Conservation (phyloP, 495 filamentous ascomycete species). For the Trypethelium eluteriae region DNA sequence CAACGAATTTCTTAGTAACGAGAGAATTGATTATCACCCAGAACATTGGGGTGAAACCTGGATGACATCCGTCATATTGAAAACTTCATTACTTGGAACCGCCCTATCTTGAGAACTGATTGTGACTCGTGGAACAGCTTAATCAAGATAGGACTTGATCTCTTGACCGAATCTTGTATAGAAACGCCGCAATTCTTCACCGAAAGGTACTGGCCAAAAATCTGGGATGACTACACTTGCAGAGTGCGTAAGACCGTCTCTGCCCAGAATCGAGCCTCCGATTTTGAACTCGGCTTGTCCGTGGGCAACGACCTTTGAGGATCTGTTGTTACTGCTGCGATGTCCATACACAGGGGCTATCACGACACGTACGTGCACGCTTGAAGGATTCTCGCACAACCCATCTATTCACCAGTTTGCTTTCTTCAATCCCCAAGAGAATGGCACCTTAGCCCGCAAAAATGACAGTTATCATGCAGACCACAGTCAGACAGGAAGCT, state of each 20-base stretch:
- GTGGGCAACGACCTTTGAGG: conserved; percentile 56
- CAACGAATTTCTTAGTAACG: no score
- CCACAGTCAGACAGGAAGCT: conserved; percentile 27
- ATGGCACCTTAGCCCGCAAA: background rate
- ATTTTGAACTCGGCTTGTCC: conserved; percentile 64
- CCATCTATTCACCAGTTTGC: conserved; percentile 37
- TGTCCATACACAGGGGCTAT: conserved; percentile 58
- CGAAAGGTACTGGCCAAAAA: no score
- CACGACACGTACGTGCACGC: conserved; percentile 58
- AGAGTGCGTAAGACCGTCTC: background rate
- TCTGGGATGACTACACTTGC: background rate
- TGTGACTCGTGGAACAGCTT: no score
- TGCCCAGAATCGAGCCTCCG: conserved; percentile 48
- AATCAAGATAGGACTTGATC: no score
- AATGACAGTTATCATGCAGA: conserved; percentile 10
- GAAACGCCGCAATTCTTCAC: no score
- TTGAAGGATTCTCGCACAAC: conserved; percentile 53
- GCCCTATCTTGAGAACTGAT: no score
- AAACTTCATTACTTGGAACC: no score
- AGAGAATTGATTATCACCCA: no score
- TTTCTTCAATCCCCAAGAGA: conserved; percentile 34
- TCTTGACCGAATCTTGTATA: no score
- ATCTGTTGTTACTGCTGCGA: conserved; percentile 49
- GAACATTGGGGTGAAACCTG: no score
- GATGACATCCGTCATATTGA: no score